Conservation (phyloP, 208 protist species). For the Jaenimonas drosophilae region DNA sequence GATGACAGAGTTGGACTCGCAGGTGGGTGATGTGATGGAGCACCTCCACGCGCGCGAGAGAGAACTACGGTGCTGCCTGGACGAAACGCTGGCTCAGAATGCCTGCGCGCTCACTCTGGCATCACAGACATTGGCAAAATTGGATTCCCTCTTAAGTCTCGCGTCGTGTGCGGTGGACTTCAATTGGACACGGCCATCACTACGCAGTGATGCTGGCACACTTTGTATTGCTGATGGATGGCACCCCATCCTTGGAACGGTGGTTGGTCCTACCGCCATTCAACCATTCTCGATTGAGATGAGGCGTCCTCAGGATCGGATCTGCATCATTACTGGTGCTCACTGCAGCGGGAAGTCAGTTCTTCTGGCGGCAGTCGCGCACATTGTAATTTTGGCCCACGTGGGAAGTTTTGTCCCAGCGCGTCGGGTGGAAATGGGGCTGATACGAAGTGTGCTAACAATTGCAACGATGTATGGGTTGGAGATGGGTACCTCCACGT, state of each 20-base stretch:
- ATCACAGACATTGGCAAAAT: slow-evolving; percentile 32
- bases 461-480: slow-evolving; percentile 2
- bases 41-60: slow-evolving; percentile 51
- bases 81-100: slow-evolving; percentile 44
- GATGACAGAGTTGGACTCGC: slow-evolving; percentile 52
- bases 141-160: slow-evolving; percentile 75
- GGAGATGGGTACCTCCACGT: slow-evolving; percentile 12
- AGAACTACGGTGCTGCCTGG: slow-evolving; percentile 40
- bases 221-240: slow-evolving; percentile 50
- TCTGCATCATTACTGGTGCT: slow-evolving; percentile 71
- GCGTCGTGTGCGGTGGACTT: slow-evolving; percentile 47
- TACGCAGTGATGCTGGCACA: slow-evolving; percentile 17
- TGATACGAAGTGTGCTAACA: slow-evolving; percentile 43
- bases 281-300: slow-evolving; percentile 41
- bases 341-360: slow-evolving; percentile 91
- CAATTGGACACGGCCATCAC: slow-evolving; percentile 42
- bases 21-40: slow-evolving; percentile 62
- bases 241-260: slow-evolving; percentile 55
- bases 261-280: slow-evolving; percentile 20
- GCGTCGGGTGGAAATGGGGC: slow-evolving; percentile 23
- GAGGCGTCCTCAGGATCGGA: slow-evolving; percentile 15
- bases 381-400: slow-evolving; percentile 89
- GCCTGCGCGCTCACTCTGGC: slow-evolving; percentile 53
- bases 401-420: slow-evolving; percentile 92
- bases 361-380: slow-evolving; percentile 86